A percentile compares a stretch with the other conserved stretches of the same genome.
Conservation (phyloP, 2,329 filamentous ascomycete genomes). For the Cryphonectria parasitica region DNA sequence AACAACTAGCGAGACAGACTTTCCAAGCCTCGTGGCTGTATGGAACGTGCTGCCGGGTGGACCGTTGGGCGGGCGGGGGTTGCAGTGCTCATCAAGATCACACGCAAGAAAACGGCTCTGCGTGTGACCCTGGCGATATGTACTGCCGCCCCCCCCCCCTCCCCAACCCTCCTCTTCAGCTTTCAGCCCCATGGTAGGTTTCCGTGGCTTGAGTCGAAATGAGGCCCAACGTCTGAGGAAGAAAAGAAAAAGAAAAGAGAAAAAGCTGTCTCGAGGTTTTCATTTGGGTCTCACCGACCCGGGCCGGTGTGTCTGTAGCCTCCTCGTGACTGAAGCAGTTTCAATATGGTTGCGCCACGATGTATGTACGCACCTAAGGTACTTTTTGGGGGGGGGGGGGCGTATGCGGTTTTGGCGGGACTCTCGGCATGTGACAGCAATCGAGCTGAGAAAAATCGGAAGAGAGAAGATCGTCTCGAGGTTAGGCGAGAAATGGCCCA, state of each 20-base stretch:
- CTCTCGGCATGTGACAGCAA: not conserved
- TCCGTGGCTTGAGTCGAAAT: not conserved
- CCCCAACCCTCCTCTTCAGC: not conserved
- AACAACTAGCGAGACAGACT: not conserved
- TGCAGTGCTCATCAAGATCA: not conserved
- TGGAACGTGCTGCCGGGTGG: not conserved
- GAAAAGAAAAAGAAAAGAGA: not conserved
- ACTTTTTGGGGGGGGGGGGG: too few relatives aligned
- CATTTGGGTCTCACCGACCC: constrained; percentile 5
- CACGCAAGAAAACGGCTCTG: not conserved
- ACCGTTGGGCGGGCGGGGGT: not conserved
- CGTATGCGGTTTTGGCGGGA: not conserved
- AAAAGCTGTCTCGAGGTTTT: not conserved
- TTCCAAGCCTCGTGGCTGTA: not conserved
- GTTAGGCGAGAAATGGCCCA: not conserved
- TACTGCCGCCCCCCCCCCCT: not conserved
- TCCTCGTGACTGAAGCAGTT: not conserved
- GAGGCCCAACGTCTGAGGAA: not conserved
- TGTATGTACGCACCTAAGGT: not conserved
- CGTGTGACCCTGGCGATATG: not conserved
- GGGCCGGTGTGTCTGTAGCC: not conserved
- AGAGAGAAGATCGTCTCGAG: not conserved
- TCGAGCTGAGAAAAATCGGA: not conserved
- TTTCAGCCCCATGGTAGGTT: not conserved
- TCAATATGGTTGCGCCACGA: not conserved